Evolutionary conservation across 495 filamentous ascomycete species (phyloP), one percentile per base, ranked within the genome.

Genomic region (Ascobolus immersus): DNA sequence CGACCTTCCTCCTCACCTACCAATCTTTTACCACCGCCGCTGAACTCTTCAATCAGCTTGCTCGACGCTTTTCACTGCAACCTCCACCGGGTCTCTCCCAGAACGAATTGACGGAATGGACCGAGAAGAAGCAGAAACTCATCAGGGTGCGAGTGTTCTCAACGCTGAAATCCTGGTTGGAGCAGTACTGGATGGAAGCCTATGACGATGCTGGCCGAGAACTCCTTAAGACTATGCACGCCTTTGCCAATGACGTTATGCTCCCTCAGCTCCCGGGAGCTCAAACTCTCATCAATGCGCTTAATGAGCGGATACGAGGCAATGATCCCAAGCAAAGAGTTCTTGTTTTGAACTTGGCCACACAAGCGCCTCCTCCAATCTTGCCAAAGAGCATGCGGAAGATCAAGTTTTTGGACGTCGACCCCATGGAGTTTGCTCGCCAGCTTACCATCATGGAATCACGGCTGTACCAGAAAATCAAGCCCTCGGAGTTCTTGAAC

Each of bases 331-430:
- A 74, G n/a, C 69, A 69, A 10, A 90, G 86, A 45, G 67, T 76
- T 31, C 62, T 96, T 40, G 72, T 94, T 24, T 73, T 76, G 21
- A 93, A 81, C 5, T 62, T 84, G 42, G 77, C 65, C 47, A 67
- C 64, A 35, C 67, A 77, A 19, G 67, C 74, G 1, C 86, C 86
- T 6, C 57, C 73, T 28, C 80, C 86, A 8, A 93, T 94, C 43
- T 68, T 93, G 47, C 86, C 86, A 0, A 93, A 91, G 66, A 91
- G 92, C 52, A 91, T 94, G 79, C 93, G 86, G 69, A 94, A 91
- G 51, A 68, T 96, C 40, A 96, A 93, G 54, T 94, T 96, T 56
- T 62, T 94, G 32, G 89, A 96, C 49, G 93, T 96, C 37, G 86
- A 96, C 47, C 71, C 77, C 9, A 76, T 73, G 2, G 86, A 96